Evolutionary conservation across 495 filamentous ascomycete species (phyloP).

Genomic region (Aspergillus sparsus): DNA sequence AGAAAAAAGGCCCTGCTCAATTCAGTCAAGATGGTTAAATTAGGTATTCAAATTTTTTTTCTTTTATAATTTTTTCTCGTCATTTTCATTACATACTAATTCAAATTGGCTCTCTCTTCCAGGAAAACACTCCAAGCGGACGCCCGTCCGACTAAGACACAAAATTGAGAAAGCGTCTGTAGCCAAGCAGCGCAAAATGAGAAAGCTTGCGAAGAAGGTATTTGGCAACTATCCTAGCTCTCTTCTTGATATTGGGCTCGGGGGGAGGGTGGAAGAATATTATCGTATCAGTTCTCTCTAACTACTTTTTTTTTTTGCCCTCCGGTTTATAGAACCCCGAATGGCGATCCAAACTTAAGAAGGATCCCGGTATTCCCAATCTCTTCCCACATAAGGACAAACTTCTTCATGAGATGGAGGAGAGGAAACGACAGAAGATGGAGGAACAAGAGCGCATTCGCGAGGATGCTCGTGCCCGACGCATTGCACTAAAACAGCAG

Average conservation of each 20-base stretch:
- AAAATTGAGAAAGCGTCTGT: constrained; percentile 94
- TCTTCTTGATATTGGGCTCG: not conserved
- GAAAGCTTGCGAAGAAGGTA: constrained; percentile 83
- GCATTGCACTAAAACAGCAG: constrained; percentile 44
- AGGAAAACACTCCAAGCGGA: constrained; percentile 96
- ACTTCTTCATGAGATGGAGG: constrained; percentile 90
- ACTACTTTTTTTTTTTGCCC: constrained; percentile 10
- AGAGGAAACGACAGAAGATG: constrained; percentile 72
- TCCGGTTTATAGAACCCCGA: constrained; percentile 70
- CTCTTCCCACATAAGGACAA: constrained; percentile 97
- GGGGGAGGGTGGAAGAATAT: not conserved
- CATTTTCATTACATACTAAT: no score
- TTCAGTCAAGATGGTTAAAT: constrained; percentile 50
- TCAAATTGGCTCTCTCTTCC: not conserved
- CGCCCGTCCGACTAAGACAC: constrained; percentile 81
- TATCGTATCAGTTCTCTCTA: not conserved
- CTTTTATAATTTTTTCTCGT: constrained; percentile 1
- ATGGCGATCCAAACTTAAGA: constrained; percentile 91
- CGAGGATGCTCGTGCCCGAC: constrained; percentile 70
- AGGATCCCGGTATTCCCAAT: constrained; percentile 96
- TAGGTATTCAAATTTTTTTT: constrained; percentile 40
- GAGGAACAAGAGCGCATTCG: constrained; percentile 71
- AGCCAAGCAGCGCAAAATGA: constrained; percentile 85
- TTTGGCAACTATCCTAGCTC: not conserved
- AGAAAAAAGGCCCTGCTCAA: constrained; percentile 10